Conservation (phyloP, 352 stramenopile genomes). For the Bremia lactucae region DNA sequence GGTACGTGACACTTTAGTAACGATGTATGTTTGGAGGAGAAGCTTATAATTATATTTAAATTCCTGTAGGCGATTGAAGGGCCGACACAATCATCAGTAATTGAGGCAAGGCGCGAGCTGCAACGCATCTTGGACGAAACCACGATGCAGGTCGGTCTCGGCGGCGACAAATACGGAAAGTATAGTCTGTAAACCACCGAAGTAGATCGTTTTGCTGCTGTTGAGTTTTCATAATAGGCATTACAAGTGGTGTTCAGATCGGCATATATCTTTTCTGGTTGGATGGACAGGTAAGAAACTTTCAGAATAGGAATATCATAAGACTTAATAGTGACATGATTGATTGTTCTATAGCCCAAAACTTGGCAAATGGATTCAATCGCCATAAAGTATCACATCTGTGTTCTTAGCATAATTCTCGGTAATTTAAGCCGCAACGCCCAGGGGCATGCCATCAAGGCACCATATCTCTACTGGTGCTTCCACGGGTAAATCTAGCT, state of each 20-base stretch:
- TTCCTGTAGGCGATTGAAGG: conserved; percentile 78
- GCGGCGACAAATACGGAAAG: conserved; percentile 81
- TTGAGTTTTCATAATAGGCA: conserved; percentile 10
- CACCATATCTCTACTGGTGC: conserved; percentile 47
- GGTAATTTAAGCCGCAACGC: conserved; percentile 15
- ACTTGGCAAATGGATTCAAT: conserved; percentile 13
- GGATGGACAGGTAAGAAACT: conserved; percentile 8
- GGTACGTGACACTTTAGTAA: conserved; percentile 27
- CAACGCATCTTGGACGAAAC: conserved; percentile 85
- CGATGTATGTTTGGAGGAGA: too few relatives aligned
- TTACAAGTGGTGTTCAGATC: conserved; percentile 3
- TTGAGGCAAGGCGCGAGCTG: conserved; percentile 69
- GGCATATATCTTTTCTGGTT: background rate
- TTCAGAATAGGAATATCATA: too few relatives aligned
- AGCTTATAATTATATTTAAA: too few relatives aligned
- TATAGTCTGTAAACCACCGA: conserved; percentile 68
- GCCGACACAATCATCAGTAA: conserved; percentile 51
- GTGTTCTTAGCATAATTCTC: too few relatives aligned
- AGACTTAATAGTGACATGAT: conserved; percentile 4
- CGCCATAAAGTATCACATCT: too few relatives aligned
- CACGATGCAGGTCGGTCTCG: conserved; percentile 79
- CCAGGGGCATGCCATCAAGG: conserved; percentile 46
- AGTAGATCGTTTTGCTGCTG: conserved; percentile 8
- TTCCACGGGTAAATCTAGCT: conserved; percentile 33
- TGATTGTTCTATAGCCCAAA: conserved; percentile 12